Base-by-base conservation (phyloP, 352 stramenopile genomes). In the Phytophthora megakarya region DNA sequence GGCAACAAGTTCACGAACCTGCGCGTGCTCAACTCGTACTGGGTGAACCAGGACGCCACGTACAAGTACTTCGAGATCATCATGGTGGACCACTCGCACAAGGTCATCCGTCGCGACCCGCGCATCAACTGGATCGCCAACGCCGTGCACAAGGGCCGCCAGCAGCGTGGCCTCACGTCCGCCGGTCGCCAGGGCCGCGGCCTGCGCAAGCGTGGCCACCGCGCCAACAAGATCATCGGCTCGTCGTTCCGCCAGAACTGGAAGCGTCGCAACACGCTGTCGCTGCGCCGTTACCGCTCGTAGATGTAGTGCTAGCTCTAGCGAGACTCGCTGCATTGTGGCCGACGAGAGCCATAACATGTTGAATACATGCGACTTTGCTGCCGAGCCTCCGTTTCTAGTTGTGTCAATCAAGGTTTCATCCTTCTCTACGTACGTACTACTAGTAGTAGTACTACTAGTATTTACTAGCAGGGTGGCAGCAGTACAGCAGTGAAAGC, bases 11-110 rank as follows among this genome's bases (percentile, higher is more conserved):
- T 97, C 78, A 79, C 79, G 67, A 99, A 99, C 94, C 80, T 99
- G 59, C 94, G 98, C 62, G 98, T 99, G 59, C 89, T 99, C 25
- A 99, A 99, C 95, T 99, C 97, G 61, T 99, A 99, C 93, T 99
- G 98, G 98, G 88, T 99, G 71, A 99, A 99, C 90, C 97, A 99
- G 75, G 98, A 99, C 80, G 97, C 97, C 30, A 99, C 97, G 68
- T 99, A 99, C 97, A 99, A 99, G 87, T 99, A 99, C 86, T 99
- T 99, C 70, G 98, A 99, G 90, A 88, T 99, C 69, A 99, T 99
- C 82, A 77, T 99, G 43, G 96, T 99, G 40, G 98, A 99, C 89
- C 96, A 98, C 69, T 90, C 85, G 70, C 97, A 99, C 90, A 95
- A 92, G 73, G 92, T 90, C 61, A 99, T 99, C 86, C 93, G 98